Conservation (phyloP, 2,329 filamentous ascomycete species). For the Elsinoe fawcettii region DNA sequence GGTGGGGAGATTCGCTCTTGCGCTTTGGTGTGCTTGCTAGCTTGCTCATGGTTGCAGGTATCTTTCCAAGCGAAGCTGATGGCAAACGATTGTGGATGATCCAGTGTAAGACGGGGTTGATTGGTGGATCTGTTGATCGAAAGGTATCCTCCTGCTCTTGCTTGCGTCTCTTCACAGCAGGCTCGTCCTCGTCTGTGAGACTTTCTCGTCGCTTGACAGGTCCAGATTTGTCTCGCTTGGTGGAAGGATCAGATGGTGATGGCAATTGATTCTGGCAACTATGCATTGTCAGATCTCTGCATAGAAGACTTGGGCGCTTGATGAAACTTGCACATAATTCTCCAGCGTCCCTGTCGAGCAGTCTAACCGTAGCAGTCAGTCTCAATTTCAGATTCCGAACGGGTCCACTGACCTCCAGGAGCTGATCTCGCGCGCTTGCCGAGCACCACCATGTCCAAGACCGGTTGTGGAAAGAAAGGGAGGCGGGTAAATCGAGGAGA, state of each 20-base stretch:
- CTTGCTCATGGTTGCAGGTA: not conserved
- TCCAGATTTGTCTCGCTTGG: not conserved
- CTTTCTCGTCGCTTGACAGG: not conserved
- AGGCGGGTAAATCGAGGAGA: not conserved
- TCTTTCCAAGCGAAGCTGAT: not conserved
- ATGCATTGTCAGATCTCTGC: not conserved
- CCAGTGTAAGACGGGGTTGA: not conserved
- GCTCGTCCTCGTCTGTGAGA: not conserved
- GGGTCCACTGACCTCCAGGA: not conserved
- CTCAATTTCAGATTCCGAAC: not conserved
- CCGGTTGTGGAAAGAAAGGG: not conserved
- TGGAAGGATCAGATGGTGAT: not conserved
- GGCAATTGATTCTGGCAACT: not conserved
- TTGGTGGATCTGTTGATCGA: not conserved
- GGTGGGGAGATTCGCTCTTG: slow-evolving; percentile 4
- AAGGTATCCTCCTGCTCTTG: not conserved
- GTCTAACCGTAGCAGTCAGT: not conserved
- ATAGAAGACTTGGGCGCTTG: not conserved
- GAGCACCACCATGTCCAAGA: not conserved
- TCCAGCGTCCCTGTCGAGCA: not conserved
- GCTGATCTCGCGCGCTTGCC: not conserved
- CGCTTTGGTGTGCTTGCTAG: not conserved
- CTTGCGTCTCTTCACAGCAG: not conserved
- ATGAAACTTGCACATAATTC: not conserved
- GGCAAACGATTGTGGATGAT: not conserved